Conservation (phyloP, 169 alveolate genomes). For the Eimeria acervulina region DNA sequence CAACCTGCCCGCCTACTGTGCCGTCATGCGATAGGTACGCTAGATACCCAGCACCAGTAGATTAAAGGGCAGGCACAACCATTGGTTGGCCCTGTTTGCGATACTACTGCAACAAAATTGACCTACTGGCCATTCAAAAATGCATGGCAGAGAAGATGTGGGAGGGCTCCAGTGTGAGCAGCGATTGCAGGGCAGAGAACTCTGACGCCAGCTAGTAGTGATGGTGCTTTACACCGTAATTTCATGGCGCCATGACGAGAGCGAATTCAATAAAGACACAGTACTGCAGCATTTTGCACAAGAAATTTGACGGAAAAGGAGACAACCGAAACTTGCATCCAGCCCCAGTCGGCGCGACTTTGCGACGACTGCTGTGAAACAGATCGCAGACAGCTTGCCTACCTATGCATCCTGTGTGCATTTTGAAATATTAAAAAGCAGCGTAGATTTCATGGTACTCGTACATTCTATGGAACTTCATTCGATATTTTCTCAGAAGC, state of each 20-base stretch:
- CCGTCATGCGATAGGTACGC: neutral
- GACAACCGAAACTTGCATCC: neutral
- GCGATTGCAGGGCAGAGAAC: neutral
- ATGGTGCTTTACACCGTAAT: neutral
- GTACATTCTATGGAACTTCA: neutral
- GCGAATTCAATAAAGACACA: neutral
- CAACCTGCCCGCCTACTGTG: too few relatives aligned
- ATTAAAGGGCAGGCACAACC: neutral
- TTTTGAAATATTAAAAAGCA: neutral
- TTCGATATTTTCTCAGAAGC: neutral
- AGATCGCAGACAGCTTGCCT: neutral
- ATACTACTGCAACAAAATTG: neutral
- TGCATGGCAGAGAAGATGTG: neutral
- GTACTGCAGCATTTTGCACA: neutral
- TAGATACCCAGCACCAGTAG: neutral
- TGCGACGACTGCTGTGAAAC: constrained; percentile 40
- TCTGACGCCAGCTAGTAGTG: neutral
- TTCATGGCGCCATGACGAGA: neutral
- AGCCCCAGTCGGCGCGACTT: constrained; percentile 58
- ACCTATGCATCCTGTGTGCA: neutral
- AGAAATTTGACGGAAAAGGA: neutral
- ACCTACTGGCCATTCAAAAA: neutral
- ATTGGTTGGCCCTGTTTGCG: neutral
- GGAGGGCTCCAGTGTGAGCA: neutral
- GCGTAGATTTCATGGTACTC: neutral